phyloP scores from a whole-genome alignment of 768 basidiomycete genomes.

The Fomitopsis serialis region DNA sequence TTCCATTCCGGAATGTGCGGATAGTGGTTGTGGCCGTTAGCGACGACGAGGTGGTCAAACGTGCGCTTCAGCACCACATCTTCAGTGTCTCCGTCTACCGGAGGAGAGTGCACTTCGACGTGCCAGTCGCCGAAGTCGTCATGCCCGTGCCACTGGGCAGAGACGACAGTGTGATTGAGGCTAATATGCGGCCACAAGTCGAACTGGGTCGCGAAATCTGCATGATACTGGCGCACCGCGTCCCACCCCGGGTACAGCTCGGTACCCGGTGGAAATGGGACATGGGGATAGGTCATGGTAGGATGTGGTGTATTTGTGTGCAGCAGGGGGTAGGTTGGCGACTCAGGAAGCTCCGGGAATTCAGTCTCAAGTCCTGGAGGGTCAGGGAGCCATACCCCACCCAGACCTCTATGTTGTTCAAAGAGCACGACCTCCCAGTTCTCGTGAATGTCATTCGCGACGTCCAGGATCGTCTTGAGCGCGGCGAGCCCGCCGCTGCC shows the following conservation, averaged over 20 bases:
- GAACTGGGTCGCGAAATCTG: slow-evolving; percentile 32
- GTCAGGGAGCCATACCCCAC: slow-evolving; percentile 52
- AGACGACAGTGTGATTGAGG: slow-evolving; percentile 38
- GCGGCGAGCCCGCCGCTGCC: slow-evolving; percentile 52
- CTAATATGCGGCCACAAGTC: slow-evolving; percentile 35
- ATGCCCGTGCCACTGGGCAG: slow-evolving; percentile 40
- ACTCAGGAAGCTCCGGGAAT: slow-evolving; percentile 47
- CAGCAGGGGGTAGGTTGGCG: slow-evolving; percentile 48
- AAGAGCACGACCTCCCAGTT: slow-evolving; percentile 46
- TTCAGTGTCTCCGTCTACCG: slow-evolving; percentile 1
- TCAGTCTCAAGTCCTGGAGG: slow-evolving; percentile 20
- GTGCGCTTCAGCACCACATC: slow-evolving; percentile 5
- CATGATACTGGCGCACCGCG: slow-evolving; percentile 42
- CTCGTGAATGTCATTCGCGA: slow-evolving; percentile 32
- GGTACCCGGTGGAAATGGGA: slow-evolving; percentile 46
- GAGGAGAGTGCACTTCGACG: slow-evolving; percentile 26
- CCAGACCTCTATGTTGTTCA: slow-evolving; percentile 47
- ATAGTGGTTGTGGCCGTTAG: slow-evolving; percentile 51
- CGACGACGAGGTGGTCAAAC: slow-evolving; percentile 52
- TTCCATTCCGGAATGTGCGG: slow-evolving; percentile 40
- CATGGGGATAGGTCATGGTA: slow-evolving; percentile 51
- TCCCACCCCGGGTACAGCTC: slow-evolving; percentile 46
- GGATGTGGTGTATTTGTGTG: slow-evolving; percentile 53
- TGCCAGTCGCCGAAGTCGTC: slow-evolving; percentile 38
- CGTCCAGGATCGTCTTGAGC: slow-evolving; percentile 41